Evolutionary conservation across 2,329 filamentous ascomycete species (phyloP), one percentile per base, ranked within the genome.

Genomic region (Emmonsiellopsis sp.): DNA sequence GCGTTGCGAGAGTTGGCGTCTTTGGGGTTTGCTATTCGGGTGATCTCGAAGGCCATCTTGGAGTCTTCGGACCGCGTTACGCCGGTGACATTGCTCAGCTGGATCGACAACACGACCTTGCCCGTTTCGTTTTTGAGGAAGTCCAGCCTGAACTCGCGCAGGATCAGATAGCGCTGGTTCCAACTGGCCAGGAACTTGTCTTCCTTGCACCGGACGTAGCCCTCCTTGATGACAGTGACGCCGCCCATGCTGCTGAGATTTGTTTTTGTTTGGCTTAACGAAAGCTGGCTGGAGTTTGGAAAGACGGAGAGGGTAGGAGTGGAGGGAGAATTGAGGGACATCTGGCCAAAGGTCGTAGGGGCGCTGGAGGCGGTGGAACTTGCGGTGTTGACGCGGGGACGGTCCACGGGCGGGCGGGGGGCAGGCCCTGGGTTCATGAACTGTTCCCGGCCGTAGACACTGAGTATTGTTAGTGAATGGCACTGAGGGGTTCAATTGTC

Each of bases 381-480:
- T 83, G 87, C 89, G 56, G 94, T 79, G 63, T 85, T 84, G 61
- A 95, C 82, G 66, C 88, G 85, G 57, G 90, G 88, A 64, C 88
- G 83, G 66, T 93, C 88, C 56, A 81, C 85, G 16, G 92, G 93
- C 57, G 93, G 92, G 64, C 87, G 86, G 60, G 93, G 93, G 61
- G 93, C 92, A 63, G 93, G 92, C 60, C 93, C 90, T 58, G 93
- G 90, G 72, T 97, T 97, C 87, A 97, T 94, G 76, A 97, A 97
- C 63, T 84, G 81, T 58, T 80, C 79, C 56, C 78, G 73, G 43
- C 79, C 74, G 70, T 84, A 85, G 64, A 82, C 77, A 60, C 79
- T 82, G 66, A 59, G 61, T 50, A 50, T 53, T 38, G 34, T 49
- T 49, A 49, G 13, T 38, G 35, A 38, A 38, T 38, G 45, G 20